Evolutionary conservation across 2,329 filamentous ascomycete genomes (phyloP), one percentile per base, ranked within the genome.

Genomic region (Cladosporium phlei): DNA sequence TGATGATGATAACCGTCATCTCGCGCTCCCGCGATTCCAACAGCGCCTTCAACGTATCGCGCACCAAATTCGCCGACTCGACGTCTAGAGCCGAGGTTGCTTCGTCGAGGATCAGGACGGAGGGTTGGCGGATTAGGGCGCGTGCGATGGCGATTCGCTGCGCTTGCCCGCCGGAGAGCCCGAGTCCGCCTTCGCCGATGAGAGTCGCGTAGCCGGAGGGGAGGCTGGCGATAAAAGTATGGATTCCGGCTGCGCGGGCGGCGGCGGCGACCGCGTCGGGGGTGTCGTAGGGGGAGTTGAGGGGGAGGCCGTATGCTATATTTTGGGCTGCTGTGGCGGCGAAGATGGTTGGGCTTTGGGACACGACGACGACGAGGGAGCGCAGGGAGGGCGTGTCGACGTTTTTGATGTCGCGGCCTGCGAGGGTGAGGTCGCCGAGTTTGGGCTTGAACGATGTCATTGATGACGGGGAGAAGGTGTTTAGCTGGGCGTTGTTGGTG

Each of bases 71-170:
- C 0, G 86, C 82, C 29, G 77, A 83, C 55, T 83, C 78, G 0
- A 76, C 73, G 59, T 96, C 90, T 0, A 97, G 71, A 0, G 85
- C 84, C 20, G 82, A 86, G 0, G 90, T 96, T 1, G 89, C 87
- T 67, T 96, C 90, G 57, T 97, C 91, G 2, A 96, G 69, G 2
- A 96, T 76, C 12, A 96, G 68, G 2, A 96, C 71, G 30, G 77
- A 74, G 0, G 89, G 89, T 11, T 75, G 71, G 0, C 88, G 76
- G 0, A 86, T 76, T 0, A 96, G 70, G 0, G 89, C 88, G 1
- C 90, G 75, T 0, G 90, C 88, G 50, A 96, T 89, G 16, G 82
- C 83, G 2, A 96, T 66, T 1, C 88, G 76, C 62, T 96, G 90
- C 0, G 83, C 79, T 63, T 96, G 90, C 0, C 91, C 91, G 0